phyloP scores from a whole-genome alignment of 2,329 filamentous ascomycete species.

The Conoideocrella luteorostrata region DNA sequence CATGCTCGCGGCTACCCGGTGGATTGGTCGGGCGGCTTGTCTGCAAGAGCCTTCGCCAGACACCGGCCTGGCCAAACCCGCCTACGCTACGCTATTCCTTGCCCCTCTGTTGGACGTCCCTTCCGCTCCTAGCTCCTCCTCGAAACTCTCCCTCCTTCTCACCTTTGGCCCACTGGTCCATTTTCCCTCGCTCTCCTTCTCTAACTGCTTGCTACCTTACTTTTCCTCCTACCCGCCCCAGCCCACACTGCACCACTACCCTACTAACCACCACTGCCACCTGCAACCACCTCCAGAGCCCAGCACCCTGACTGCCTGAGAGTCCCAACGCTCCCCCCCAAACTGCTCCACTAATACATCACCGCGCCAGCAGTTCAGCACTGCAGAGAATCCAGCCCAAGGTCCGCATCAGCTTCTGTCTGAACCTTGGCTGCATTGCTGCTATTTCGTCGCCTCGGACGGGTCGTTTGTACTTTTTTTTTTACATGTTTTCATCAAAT shows the following conservation, averaged over 20 bases:
- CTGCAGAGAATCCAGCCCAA: neutral
- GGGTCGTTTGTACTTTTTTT: slow-evolving; percentile 12
- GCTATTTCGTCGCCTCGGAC: slow-evolving; percentile 10
- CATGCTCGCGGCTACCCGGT: too few relatives aligned
- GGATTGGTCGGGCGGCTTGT: too few relatives aligned
- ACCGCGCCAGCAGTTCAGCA: neutral
- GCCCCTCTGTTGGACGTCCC: neutral
- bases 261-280: neutral
- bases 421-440: neutral
- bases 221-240: neutral
- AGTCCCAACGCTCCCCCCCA: neutral
- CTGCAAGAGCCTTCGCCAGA: too few relatives aligned
- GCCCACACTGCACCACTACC: neutral
- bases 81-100: slow-evolving; percentile 3
- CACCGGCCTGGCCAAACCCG: neutral
- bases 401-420: neutral
- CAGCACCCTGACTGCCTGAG: neutral
- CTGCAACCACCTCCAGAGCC: neutral
- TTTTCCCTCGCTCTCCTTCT: neutral
- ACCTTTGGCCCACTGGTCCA: slow-evolving; percentile 1
- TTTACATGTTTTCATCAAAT: slow-evolving; percentile 43
- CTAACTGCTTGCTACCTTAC: neutral
- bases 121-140: neutral
- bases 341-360: slow-evolving; percentile 3
- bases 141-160: slow-evolving; percentile 4